Percentiles rank a stretch among this genome's conserved stretches.
Conservation (phyloP, 1,284 basidiomycete species). For the Tylopilus sp. region DNA sequence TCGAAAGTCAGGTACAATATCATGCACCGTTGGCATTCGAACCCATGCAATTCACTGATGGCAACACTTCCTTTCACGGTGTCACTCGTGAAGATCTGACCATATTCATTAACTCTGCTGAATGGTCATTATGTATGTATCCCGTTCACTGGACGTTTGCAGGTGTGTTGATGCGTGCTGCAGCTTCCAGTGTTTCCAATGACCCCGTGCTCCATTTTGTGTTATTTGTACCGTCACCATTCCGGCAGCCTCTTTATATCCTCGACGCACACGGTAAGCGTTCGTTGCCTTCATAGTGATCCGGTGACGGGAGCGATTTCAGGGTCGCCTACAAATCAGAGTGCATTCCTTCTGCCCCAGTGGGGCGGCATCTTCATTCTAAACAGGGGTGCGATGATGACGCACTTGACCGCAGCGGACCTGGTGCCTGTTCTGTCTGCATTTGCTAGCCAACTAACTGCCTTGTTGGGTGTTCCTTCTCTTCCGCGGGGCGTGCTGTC, state of each 20-base stretch:
- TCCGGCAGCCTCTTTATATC: slow-evolving; percentile 68
- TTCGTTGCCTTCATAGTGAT: slow-evolving; percentile 3
- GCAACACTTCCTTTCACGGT: slow-evolving; percentile 43
- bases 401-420: slow-evolving; percentile 39
- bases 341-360: slow-evolving; percentile 87
- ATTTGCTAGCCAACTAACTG: slow-evolving; percentile 72
- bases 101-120: slow-evolving; percentile 91
- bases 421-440: slow-evolving; percentile 60
- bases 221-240: slow-evolving; percentile 76
- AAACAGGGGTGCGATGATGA: slow-evolving; percentile 48
- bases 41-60: slow-evolving; percentile 43
- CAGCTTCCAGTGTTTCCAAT: slow-evolving; percentile 78
- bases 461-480: slow-evolving; percentile 72
- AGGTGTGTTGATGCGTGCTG: slow-evolving; percentile 12
- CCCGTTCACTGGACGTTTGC: background rate
- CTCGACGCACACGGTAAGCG: slow-evolving; percentile 52
- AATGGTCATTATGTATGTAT: slow-evolving; percentile 83
- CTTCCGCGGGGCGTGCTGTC: slow-evolving; percentile 46
- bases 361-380: slow-evolving; percentile 88
- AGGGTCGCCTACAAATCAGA: slow-evolving; percentile 47
- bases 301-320: slow-evolving; percentile 10
- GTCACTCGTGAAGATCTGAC: slow-evolving; percentile 78
- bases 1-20: slow-evolving; percentile 92
- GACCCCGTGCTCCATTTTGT: slow-evolving; percentile 93
- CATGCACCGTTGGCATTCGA: slow-evolving; percentile 85